Conservation (phyloP, 495 filamentous ascomycete species). For the Aspergillus cavernicola region DNA sequence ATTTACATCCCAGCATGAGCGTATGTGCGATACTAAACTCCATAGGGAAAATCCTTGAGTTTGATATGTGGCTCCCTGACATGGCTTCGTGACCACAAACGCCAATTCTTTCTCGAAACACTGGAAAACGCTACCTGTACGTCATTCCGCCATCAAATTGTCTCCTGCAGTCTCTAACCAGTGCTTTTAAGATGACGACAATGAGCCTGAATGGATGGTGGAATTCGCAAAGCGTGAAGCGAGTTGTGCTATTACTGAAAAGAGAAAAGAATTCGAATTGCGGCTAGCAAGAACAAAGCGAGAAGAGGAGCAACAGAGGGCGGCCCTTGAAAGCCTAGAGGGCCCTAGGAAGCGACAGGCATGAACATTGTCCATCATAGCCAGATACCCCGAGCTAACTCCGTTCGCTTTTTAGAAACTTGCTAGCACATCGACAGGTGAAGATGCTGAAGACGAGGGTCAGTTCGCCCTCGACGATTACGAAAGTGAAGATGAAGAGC, state of each 20-base stretch:
- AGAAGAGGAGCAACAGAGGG: constrained; percentile 62
- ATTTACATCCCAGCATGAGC: too few species aligned
- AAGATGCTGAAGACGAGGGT: constrained; percentile 55
- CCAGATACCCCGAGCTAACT: constrained; percentile 3
- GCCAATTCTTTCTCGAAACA: constrained; percentile 55
- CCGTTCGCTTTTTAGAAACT: constrained; percentile 26
- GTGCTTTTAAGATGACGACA: constrained; percentile 45
- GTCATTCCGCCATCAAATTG: constrained; percentile 12
- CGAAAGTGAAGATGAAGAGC: constrained; percentile 60
- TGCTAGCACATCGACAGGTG: constrained; percentile 22
- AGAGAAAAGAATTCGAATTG: constrained; percentile 67
- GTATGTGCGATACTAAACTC: neutral
- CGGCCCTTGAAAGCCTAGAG: constrained; percentile 41
- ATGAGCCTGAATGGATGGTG: constrained; percentile 87
- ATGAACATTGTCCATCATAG: constrained; percentile 10
- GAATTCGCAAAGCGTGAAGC: constrained; percentile 68
- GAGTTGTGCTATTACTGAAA: constrained; percentile 58
- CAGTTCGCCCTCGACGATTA: constrained; percentile 79
- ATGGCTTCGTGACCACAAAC: constrained; percentile 87
- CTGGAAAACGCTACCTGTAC: constrained; percentile 34
- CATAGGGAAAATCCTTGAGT: constrained; percentile 91
- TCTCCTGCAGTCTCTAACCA: neutral
- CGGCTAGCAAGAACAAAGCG: constrained; percentile 63
- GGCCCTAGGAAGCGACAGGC: constrained; percentile 49
- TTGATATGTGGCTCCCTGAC: constrained; percentile 90